Evolutionary conservation across 2,329 filamentous ascomycete species (phyloP).

Genomic region (Knoxdaviesia proteae): DNA sequence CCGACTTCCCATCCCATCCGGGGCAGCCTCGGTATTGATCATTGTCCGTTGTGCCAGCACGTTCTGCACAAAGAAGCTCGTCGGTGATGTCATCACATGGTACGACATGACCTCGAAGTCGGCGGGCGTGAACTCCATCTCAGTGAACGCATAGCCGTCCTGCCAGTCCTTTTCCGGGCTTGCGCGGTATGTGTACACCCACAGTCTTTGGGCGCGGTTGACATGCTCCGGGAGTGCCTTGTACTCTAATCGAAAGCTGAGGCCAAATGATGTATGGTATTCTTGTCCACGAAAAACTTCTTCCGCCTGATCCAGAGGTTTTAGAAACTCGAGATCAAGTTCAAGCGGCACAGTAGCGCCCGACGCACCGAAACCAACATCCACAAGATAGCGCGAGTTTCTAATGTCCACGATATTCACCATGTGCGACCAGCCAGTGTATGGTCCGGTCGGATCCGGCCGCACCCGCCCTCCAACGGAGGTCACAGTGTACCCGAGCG

Average conservation of each 20-base stretch:
- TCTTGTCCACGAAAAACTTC: conserved; percentile 3
- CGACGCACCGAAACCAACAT: conserved; percentile 40
- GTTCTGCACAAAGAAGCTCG: conserved; percentile 17
- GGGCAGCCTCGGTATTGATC: conserved; percentile 4
- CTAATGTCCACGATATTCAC: conserved; percentile 35
- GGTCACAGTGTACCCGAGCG: conserved; percentile 27
- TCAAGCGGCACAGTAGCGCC: conserved; percentile 13
- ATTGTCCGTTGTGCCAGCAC: conserved; percentile 15
- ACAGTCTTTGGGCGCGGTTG: conserved; percentile 14
- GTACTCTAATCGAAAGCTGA: conserved; percentile 22
- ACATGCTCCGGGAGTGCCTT: conserved; percentile 12
- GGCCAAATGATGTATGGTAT: conserved; percentile 8
- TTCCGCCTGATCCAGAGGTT: conserved; percentile 5
- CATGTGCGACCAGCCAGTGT: conserved; percentile 29
- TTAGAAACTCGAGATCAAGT: conserved; percentile 4
- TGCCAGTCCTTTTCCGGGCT: conserved; percentile 16
- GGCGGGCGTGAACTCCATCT: conserved; percentile 22
- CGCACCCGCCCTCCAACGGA: conserved; percentile 24
- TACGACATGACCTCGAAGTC: conserved; percentile 28
- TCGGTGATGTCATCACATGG: conserved; percentile 13
- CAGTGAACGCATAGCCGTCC: conserved; percentile 28
- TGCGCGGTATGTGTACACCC: conserved; percentile 16
- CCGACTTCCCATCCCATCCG: neutral
- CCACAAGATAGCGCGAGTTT: conserved; percentile 25
- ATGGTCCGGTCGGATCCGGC: conserved; percentile 1